Conservation (phyloP, 2,329 filamentous ascomycete species). For the Exophiala sideris region DNA sequence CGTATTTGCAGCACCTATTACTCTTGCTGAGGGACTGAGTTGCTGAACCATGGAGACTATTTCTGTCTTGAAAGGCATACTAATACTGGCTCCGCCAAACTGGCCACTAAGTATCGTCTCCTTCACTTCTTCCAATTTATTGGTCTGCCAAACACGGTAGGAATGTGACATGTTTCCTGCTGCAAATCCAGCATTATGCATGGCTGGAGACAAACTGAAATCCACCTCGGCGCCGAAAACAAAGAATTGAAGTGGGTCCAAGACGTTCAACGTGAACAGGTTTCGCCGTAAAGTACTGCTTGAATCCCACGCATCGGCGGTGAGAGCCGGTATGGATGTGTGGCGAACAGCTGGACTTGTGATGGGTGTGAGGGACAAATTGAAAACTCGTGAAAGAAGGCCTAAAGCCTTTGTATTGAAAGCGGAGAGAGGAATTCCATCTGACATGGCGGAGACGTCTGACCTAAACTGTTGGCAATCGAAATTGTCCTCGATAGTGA, state of each 20-base stretch:
- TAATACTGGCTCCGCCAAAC: conserved; percentile 41
- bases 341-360: conserved; percentile 10
- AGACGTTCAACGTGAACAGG: not conserved
- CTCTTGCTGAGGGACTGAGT: conserved; percentile 40
- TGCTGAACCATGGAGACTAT: conserved; percentile 36
- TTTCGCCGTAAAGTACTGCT: too few species aligned
- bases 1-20: conserved; percentile 43
- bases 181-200: conserved; percentile 40
- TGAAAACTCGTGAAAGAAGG: conserved; percentile 41
- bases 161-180: too few species aligned
- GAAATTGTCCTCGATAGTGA: not conserved
- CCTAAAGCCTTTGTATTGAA: conserved; percentile 39
- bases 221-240: conserved; percentile 40
- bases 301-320: too few species aligned
- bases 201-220: conserved; percentile 40
- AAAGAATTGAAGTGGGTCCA: conserved; percentile 36
- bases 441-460: not conserved
- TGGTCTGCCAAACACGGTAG: conserved; percentile 34
- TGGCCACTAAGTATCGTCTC: conserved; percentile 33
- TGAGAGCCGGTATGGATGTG: too few species aligned
- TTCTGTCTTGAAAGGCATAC: conserved; percentile 42
- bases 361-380: conserved; percentile 39
- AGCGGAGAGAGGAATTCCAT: conserved; percentile 21
- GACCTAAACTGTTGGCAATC: not conserved
- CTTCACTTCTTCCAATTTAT: conserved; percentile 35